Evolutionary conservation across 306 rosid species (phyloP).

Genomic region (Citrullus mucosospermus): DNA sequence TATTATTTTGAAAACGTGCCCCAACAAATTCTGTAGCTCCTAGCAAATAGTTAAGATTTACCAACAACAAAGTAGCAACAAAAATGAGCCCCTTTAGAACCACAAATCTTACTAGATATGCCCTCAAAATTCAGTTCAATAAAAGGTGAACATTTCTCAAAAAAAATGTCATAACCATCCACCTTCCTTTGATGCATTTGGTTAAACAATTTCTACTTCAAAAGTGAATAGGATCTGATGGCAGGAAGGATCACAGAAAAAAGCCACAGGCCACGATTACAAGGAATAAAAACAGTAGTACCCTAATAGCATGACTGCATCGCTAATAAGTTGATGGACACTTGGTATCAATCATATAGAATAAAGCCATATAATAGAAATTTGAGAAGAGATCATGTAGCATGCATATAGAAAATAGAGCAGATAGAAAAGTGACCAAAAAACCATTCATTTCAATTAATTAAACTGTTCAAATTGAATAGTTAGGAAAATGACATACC

Average conservation of each 20-base stretch:
- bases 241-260: neutral
- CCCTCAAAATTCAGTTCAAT: neutral
- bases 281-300: neutral
- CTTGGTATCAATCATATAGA: neutral
- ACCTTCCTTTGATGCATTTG: too few relatives aligned
- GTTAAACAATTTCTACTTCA: neutral
- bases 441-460: neutral
- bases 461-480: neutral
- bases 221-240: neutral
- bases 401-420: neutral
- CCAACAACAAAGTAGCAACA: neutral
- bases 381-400: neutral
- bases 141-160: neutral
- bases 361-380: neutral
- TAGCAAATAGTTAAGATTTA: neutral
- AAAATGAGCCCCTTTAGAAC: neutral
- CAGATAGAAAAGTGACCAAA: neutral
- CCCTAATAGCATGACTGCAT: neutral
- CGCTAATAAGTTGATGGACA: neutral
- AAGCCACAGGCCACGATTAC: neutral
- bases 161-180: neutral
- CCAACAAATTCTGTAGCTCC: neutral
- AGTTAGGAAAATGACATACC: slow-evolving; percentile 25
- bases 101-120: neutral
- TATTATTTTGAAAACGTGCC: neutral